Evolutionary conservation across 192 early-diverging fungal species (phyloP).

Genomic region (Fimicolochytrium jonesii): DNA sequence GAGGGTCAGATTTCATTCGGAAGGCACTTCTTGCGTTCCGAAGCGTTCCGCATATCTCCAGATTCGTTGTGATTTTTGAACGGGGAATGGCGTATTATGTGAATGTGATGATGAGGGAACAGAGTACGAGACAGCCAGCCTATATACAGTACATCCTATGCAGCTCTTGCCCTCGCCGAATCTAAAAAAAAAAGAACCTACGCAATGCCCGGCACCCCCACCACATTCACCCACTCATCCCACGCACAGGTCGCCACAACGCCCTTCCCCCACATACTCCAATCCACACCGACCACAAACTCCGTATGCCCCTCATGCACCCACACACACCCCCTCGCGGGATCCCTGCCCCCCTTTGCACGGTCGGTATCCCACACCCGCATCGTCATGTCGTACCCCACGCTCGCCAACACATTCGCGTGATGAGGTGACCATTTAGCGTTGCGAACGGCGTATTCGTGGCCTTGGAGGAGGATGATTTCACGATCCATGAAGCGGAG

Average conservation of each 20-base stretch:
- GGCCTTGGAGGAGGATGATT: conserved; percentile 70
- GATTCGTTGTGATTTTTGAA: too few relatives aligned
- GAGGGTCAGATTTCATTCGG: too few relatives aligned
- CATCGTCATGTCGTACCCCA: conserved; percentile 95
- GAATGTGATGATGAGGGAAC: too few relatives aligned
- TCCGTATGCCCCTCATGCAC: conserved; percentile 87
- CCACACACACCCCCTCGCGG: background rate
- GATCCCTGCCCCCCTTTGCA: background rate
- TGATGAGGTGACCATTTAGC: conserved; percentile 92
- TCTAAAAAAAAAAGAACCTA: background rate
- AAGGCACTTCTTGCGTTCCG: too few relatives aligned
- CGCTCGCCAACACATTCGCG: conserved; percentile 74
- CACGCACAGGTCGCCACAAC: conserved; percentile 91
- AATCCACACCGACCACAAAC: conserved; percentile 96
- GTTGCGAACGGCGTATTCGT: conserved; percentile 88
- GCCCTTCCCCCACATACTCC: conserved; percentile 81
- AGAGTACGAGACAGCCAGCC: too few relatives aligned
- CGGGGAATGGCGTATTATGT: too few relatives aligned
- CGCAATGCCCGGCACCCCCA: conserved; percentile 5
- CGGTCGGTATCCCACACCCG: conserved; percentile 80
- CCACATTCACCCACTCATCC: conserved; percentile 78
- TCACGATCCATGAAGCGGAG: conserved; percentile 70
- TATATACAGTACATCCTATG: too few relatives aligned
- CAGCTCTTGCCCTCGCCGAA: too few relatives aligned
- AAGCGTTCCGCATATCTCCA: too few relatives aligned